Evolutionary conservation across 805 yeast species (phyloP).

Genomic region (Candida nitratophila): DNA sequence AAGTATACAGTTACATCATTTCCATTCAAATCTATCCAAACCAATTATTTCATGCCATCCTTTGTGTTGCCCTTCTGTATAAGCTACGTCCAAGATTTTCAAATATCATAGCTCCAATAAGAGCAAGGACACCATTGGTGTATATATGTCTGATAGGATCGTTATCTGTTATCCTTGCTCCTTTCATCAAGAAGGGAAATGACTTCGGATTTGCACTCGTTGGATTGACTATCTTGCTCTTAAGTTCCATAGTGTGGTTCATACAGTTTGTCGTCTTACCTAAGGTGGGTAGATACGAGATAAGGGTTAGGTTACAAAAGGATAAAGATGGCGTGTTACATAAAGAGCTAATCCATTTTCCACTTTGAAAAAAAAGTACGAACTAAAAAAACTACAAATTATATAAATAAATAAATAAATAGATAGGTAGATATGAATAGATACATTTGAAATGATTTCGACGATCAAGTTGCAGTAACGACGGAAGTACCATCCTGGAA

Average conservation of each 20-base stretch:
- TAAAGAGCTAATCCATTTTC: constrained; percentile 13
- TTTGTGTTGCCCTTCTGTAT: constrained; percentile 17
- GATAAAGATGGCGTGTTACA: constrained; percentile 16
- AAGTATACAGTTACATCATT: constrained; percentile 32
- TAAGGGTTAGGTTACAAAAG: constrained; percentile 4
- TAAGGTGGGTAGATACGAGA: constrained; percentile 6
- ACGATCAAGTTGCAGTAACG: constrained; percentile 57
- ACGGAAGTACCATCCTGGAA: constrained; percentile 97
- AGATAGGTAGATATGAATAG: neutral
- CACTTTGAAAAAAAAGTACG: too few relatives aligned
- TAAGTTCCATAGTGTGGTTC: constrained; percentile 18
- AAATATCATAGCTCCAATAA: constrained; percentile 18
- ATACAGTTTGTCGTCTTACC: constrained; percentile 12
- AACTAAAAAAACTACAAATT: neutral
- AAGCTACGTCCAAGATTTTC: constrained; percentile 14
- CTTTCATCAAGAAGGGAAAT: constrained; percentile 33
- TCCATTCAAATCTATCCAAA: constrained; percentile 40
- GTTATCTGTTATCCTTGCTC: constrained; percentile 40
- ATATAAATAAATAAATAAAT: neutral
- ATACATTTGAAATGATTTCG: too few relatives aligned
- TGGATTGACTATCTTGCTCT: constrained; percentile 11
- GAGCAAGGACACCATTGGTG: constrained; percentile 22
- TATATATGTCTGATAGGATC: constrained; percentile 36
- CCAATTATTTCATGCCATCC: constrained; percentile 30
- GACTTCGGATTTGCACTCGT: constrained; percentile 17